phyloP scores from a whole-genome alignment of 2,329 filamentous ascomycete genomes.

The Macrophomina tecta region DNA sequence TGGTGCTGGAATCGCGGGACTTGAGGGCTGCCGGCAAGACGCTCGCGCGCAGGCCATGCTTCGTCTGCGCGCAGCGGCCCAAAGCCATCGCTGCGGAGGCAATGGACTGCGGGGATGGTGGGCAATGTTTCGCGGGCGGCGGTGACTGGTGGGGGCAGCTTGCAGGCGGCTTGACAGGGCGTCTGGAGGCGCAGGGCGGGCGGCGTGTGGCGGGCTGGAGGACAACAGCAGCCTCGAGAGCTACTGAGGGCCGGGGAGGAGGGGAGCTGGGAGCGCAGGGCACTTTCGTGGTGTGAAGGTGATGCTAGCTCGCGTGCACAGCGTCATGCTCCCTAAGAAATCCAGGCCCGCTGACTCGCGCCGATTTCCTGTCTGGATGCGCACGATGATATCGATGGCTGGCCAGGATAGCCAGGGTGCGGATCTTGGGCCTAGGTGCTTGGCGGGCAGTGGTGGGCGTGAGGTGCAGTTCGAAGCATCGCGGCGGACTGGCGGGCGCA shows the following conservation, averaged over 20 bases:
- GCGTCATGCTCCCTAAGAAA: conserved; percentile 20
- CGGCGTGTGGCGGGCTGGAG: neutral
- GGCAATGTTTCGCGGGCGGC: neutral
- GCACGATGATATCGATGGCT: neutral
- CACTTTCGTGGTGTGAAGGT: conserved; percentile 16
- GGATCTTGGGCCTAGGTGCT: neutral
- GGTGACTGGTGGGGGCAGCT: neutral
- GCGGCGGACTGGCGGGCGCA: neutral
- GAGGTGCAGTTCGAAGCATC: neutral
- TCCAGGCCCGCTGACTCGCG: conserved; percentile 14
- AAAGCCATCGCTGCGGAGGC: conserved; percentile 16
- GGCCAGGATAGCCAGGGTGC: neutral
- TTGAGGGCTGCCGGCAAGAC: neutral
- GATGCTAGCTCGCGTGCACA: conserved; percentile 15
- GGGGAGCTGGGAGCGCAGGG: neutral
- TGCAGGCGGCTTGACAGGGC: neutral
- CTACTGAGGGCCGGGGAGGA: neutral
- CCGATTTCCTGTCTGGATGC: neutral
- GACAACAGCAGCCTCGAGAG: neutral
- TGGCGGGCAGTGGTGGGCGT: neutral
- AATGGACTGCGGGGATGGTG: conserved; percentile 2
- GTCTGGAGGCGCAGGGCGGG: neutral
- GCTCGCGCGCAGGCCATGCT: conserved; percentile 8
- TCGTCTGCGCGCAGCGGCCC: conserved; percentile 12
- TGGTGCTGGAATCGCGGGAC: neutral